These are phyloP conservation scores for Limonomyces culmigenus DNA, from an alignment of 1,284 basidiomycete genomes.

Conservation along the genomic window DNA sequence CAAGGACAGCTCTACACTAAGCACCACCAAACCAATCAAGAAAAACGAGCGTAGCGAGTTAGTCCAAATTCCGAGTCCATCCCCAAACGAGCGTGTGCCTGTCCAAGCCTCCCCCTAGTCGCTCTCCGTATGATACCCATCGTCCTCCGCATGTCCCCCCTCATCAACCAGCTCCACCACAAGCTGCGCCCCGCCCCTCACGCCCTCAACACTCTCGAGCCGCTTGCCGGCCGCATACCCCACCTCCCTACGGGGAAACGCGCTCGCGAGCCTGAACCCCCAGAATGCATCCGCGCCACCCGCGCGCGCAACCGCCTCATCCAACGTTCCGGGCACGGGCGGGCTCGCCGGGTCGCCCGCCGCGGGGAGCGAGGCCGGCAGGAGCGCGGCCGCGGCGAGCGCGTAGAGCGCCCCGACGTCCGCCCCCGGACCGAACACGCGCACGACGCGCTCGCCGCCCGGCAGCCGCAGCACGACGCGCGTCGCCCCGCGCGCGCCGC, in stretches of 20 bases:
- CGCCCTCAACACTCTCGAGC: conserved; percentile 25
- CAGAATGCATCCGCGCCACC: conserved; percentile 33
- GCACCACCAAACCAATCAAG: no score
- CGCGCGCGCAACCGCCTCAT: conserved; percentile 19
- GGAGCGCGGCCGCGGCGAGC: conserved; percentile 42
- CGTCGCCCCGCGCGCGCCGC: conserved; percentile 17
- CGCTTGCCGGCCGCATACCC: conserved; percentile 23
- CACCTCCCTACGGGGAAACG: conserved; percentile 57
- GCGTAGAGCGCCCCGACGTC: conserved; percentile 50
- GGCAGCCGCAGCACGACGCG: conserved; percentile 56
- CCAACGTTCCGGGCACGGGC: conserved; percentile 13
- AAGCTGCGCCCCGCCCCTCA: conserved; percentile 51
- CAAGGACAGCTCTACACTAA: no score
- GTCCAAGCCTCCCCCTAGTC: no score
- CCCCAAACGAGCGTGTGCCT: no score
- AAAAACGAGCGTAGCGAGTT: no score
- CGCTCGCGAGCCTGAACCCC: conserved; percentile 51
- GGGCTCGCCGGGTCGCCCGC: conserved; percentile 25
- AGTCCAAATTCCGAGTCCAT: no score
- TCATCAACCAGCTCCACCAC: conserved; percentile 36
- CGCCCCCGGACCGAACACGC: conserved; percentile 33
- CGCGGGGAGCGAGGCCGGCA: conserved; percentile 18
- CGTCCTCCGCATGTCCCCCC: conserved; percentile 18
- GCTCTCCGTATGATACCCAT: conserved; percentile 41
- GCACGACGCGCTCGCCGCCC: conserved; percentile 40